These are phyloP conservation scores for Luzula sylvatica DNA, from an alignment of 176 grass and related monocot species.

Conservation along the genomic window DNA sequence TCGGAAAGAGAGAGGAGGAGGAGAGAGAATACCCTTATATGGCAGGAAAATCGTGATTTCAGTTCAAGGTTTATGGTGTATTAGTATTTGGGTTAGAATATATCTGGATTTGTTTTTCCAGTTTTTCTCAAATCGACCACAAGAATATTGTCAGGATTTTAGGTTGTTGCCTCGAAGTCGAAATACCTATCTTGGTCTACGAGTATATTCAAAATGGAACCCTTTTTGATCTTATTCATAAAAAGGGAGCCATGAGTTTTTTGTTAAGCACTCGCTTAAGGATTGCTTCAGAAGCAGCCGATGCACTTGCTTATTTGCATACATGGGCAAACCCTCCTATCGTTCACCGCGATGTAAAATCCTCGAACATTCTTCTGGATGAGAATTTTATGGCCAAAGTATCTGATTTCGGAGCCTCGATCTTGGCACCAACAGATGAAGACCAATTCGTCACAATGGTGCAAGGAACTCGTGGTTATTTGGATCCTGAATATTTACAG, in stretches of 20 bases:
- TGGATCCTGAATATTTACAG: conserved; percentile 4
- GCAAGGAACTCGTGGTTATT: conserved; percentile 15
- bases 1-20: no score
- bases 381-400: conserved; percentile 8
- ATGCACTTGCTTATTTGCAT: not conserved
- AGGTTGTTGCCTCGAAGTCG: conserved; percentile 11
- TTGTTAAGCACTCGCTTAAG: not conserved
- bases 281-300: conserved; percentile 8
- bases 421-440: conserved; percentile 4
- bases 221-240: conserved; percentile 8
- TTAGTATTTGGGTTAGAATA: no score
- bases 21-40: no score
- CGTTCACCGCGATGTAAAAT: conserved; percentile 14
- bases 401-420: conserved; percentile 7
- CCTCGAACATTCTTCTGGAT: conserved; percentile 12
- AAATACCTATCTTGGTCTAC: conserved; percentile 13
- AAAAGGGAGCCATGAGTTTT: not conserved
- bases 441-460: conserved; percentile 8
- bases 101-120: no score
- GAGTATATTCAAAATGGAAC: conserved; percentile 11
- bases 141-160: no score
- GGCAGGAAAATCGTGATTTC: no score
- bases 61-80: no score
- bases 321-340: conserved; percentile 1
- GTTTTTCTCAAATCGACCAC: no score